Evolutionary conservation across 2,329 filamentous ascomycete genomes (phyloP).

Genomic region (Tolypocladium tropicale): DNA sequence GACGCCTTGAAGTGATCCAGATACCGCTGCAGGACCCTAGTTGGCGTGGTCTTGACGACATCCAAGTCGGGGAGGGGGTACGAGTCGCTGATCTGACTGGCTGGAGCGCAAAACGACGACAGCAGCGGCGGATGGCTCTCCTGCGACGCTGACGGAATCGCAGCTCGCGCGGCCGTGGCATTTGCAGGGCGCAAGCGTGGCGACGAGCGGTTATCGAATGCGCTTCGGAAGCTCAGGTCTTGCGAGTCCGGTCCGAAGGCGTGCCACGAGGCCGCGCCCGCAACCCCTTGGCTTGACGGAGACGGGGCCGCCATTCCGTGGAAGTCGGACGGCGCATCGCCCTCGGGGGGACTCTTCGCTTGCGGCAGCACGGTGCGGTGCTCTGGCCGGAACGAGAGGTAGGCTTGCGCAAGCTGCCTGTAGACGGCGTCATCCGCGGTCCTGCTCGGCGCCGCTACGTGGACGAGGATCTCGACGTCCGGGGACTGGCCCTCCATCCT

Average conservation of each 20-base stretch:
- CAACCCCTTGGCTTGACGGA: conserved; percentile 6
- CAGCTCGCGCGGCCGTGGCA: not conserved
- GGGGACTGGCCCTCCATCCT: conserved; percentile 14
- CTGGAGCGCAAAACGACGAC: conserved; percentile 30
- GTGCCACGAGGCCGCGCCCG: conserved; percentile 8
- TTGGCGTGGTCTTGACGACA: conserved; percentile 30
- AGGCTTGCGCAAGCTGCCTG: conserved; percentile 37
- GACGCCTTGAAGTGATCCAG: conserved; percentile 20
- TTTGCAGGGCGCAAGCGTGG: conserved; percentile 8
- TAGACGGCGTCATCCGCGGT: conserved; percentile 37
- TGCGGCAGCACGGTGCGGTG: conserved; percentile 3
- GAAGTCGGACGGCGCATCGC: not conserved
- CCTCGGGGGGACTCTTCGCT: not conserved
- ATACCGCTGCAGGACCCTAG: conserved; percentile 38
- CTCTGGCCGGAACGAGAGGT: conserved; percentile 35
- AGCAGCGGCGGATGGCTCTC: conserved; percentile 11
- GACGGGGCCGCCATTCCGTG: not conserved
- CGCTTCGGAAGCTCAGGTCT: conserved; percentile 34
- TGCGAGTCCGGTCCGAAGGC: conserved; percentile 21
- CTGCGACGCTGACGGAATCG: conserved; percentile 3
- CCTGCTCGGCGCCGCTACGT: conserved; percentile 41
- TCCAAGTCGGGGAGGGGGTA: conserved; percentile 27
- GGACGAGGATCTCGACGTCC: conserved; percentile 44
- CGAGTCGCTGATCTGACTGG: conserved; percentile 46
- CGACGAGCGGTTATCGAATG: conserved; percentile 32